Evolutionary conservation across 2,329 filamentous ascomycete species (phyloP).

Genomic region (Verticillium albo-atrum): DNA sequence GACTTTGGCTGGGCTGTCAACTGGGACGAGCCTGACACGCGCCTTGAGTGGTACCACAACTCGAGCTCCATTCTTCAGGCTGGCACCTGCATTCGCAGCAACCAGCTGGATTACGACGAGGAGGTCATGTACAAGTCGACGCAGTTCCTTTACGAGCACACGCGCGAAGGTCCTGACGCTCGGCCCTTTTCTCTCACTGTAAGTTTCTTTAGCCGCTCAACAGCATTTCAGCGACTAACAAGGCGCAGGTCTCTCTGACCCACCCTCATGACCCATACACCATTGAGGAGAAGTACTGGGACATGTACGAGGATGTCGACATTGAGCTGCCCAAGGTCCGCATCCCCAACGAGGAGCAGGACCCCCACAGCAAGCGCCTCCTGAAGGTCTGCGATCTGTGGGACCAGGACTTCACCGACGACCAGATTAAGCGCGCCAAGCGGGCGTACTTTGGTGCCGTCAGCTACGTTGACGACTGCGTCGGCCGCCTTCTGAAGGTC

Average conservation of each 20-base stretch:
- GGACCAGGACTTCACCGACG: constrained; percentile 77
- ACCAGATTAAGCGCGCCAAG: constrained; percentile 80
- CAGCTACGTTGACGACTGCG: constrained; percentile 90
- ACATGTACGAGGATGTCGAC: constrained; percentile 82
- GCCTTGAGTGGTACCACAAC: constrained; percentile 95
- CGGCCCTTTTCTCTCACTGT: constrained; percentile 82
- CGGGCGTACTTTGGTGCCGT: constrained; percentile 91
- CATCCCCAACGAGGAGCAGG: constrained; percentile 76
- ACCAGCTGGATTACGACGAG: constrained; percentile 94
- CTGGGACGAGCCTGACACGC: constrained; percentile 84
- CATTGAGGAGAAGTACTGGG: constrained; percentile 91
- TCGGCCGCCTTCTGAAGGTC: constrained; percentile 74
- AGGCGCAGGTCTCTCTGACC: constrained; percentile 70
- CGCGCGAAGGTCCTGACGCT: constrained; percentile 68
- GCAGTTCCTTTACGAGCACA: constrained; percentile 87
- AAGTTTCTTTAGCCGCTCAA: constrained; percentile 8
- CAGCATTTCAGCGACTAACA: not conserved
- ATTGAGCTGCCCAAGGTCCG: constrained; percentile 76
- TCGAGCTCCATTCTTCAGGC: constrained; percentile 90
- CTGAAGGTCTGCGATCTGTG: constrained; percentile 84
- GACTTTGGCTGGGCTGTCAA: constrained; percentile 95
- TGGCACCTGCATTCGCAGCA: constrained; percentile 82
- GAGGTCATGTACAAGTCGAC: constrained; percentile 90
- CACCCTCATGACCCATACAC: constrained; percentile 95
- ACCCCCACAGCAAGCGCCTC: constrained; percentile 81